These are phyloP conservation scores for Venturia oleaginea DNA, from an alignment of 2,329 filamentous ascomycete genomes.

Conservation along the genomic window DNA sequence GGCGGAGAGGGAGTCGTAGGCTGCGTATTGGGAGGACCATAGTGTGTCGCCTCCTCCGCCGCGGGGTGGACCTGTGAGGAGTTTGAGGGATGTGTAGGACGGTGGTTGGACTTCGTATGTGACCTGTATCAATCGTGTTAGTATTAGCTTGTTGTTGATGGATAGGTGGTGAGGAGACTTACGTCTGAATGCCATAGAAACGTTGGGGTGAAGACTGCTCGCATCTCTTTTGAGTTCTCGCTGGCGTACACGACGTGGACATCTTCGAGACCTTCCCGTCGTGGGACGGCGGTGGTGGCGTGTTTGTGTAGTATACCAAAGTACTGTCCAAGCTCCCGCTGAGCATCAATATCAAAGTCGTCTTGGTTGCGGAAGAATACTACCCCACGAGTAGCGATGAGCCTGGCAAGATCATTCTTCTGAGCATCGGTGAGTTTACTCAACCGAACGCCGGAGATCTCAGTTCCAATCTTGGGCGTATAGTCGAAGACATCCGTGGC, in stretches of 20 bases:
- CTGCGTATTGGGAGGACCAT: conserved; percentile 69
- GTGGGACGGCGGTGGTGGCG: conserved; percentile 64
- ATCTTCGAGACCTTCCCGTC: conserved; percentile 56
- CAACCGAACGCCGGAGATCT: conserved; percentile 62
- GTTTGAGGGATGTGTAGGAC: conserved; percentile 80
- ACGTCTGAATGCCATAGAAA: conserved; percentile 87
- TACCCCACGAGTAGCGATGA: conserved; percentile 68
- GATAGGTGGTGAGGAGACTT: conserved; percentile 33
- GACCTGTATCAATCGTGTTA: conserved; percentile 27
- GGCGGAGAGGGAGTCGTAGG: conserved; percentile 71
- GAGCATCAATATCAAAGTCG: conserved; percentile 54
- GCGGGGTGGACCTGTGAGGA: conserved; percentile 67
- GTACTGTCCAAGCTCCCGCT: conserved; percentile 61
- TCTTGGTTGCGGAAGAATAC: conserved; percentile 72
- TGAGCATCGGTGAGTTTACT: conserved; percentile 57
- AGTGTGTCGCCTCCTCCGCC: conserved; percentile 73
- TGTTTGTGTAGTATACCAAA: conserved; percentile 79
- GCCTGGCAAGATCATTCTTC: conserved; percentile 67
- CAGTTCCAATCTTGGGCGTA: conserved; percentile 65
- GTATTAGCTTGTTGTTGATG: background rate
- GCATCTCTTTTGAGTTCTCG: conserved; percentile 50
- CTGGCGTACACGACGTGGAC: conserved; percentile 74
- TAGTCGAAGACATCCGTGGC: conserved; percentile 49
- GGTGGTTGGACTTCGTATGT: conserved; percentile 80
- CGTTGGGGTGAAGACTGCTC: conserved; percentile 64